phyloP scores from a whole-genome alignment of 495 filamentous ascomycete genomes.

The Talaromyces stipitatus region DNA sequence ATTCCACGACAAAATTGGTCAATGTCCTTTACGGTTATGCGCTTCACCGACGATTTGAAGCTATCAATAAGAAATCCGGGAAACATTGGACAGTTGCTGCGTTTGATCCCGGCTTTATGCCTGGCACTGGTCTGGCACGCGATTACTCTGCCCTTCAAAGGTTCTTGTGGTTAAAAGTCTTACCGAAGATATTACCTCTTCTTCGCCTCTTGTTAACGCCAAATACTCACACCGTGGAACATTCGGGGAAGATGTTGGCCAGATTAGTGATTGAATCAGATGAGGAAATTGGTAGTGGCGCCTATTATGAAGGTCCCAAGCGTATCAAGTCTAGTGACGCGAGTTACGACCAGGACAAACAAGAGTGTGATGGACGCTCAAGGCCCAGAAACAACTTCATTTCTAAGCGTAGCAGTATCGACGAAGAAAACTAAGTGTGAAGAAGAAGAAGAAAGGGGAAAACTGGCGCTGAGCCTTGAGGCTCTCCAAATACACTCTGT shows the following conservation, averaged over 20 bases:
- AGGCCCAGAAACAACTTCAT: too few species aligned
- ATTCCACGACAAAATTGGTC: slow-evolving; percentile 18
- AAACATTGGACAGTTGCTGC: slow-evolving; percentile 25
- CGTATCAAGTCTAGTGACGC: slow-evolving; percentile 25
- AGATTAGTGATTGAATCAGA: slow-evolving; percentile 21
- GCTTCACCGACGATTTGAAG: slow-evolving; percentile 21
- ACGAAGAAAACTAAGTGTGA: too few species aligned
- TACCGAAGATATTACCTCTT: slow-evolving; percentile 27
- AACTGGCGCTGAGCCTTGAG: too few species aligned
- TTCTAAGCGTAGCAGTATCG: too few species aligned
- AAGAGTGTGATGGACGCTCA: too few species aligned
- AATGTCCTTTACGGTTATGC: slow-evolving; percentile 34
- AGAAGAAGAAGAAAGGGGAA: too few species aligned
- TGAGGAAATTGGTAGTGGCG: slow-evolving; percentile 21
- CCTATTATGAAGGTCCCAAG: slow-evolving; percentile 31
- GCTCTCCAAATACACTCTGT: too few species aligned
- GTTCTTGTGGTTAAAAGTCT: slow-evolving; percentile 22
- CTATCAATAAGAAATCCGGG: slow-evolving; percentile 9
- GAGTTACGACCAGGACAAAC: slow-evolving; percentile 32
- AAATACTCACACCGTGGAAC: slow-evolving; percentile 28
- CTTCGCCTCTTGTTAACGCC: slow-evolving; percentile 17
- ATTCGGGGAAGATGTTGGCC: slow-evolving; percentile 30
- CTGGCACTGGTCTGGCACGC: slow-evolving; percentile 34
- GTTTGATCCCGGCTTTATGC: slow-evolving; percentile 41
- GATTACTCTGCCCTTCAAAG: slow-evolving; percentile 7